These are phyloP conservation scores for Cymodocea nodosa DNA, from an alignment of 116 monocot genomes.

Conservation along the genomic window DNA sequence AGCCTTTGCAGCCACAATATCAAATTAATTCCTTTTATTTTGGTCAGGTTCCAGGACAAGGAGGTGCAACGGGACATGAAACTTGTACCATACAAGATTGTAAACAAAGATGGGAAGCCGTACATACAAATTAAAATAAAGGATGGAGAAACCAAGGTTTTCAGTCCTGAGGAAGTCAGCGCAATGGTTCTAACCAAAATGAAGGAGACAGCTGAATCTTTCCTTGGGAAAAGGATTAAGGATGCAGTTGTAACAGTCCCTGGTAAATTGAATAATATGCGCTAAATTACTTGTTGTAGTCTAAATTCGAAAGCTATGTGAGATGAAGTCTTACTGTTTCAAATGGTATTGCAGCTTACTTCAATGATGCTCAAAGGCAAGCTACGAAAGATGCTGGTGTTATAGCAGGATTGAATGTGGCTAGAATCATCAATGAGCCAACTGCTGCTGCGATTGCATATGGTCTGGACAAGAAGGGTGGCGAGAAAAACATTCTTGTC, in stretches of 20 bases:
- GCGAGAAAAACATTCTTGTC: constrained; percentile 43
- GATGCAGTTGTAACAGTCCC: constrained; percentile 51
- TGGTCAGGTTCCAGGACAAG: constrained; percentile 32
- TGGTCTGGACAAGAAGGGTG: constrained; percentile 40
- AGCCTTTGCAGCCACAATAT: not conserved
- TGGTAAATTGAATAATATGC: constrained; percentile 8
- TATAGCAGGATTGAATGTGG: constrained; percentile 44
- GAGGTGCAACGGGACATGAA: constrained; percentile 42
- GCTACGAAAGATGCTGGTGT: constrained; percentile 51
- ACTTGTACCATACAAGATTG: constrained; percentile 34
- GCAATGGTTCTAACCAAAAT: constrained; percentile 50
- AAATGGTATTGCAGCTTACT: constrained; percentile 20
- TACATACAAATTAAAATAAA: constrained; percentile 31
- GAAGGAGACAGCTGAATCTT: constrained; percentile 41
- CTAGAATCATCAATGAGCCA: constrained; percentile 46
- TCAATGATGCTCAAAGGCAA: constrained; percentile 57
- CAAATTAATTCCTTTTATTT: not conserved
- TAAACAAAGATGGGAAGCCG: constrained; percentile 36
- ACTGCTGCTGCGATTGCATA: constrained; percentile 59
- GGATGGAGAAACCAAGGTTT: constrained; percentile 32
- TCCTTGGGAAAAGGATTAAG: constrained; percentile 30
- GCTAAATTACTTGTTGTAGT: not conserved
- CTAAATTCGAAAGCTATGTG: not conserved
- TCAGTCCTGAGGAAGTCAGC: constrained; percentile 46
- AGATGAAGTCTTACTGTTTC: not conserved